These are phyloP conservation scores for Venturia asperata DNA, from an alignment of 2,329 filamentous ascomycete genomes.

Conservation along the genomic window DNA sequence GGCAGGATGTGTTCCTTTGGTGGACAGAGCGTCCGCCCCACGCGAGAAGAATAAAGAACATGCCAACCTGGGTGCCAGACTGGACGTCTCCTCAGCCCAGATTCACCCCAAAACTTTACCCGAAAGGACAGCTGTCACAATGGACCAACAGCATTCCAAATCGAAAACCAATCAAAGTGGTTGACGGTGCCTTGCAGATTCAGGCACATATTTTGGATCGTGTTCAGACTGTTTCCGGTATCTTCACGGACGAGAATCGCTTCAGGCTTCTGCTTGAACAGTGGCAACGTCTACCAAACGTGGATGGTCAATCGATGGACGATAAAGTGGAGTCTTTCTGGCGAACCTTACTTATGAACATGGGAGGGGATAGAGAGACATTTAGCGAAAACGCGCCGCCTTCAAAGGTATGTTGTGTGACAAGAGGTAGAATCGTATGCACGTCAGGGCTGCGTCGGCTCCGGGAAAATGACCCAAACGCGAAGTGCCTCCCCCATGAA, in stretches of 20 bases:
- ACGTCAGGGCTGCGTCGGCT: too few species aligned
- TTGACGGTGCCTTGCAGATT: neutral
- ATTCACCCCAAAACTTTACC: neutral
- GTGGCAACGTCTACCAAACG: neutral
- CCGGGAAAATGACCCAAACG: too few species aligned
- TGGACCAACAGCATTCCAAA: conserved; percentile 1
- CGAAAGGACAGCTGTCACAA: neutral
- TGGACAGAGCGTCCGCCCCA: conserved; percentile 11
- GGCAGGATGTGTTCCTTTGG: conserved; percentile 14
- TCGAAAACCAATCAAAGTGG: conserved; percentile 4
- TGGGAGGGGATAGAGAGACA: conserved; percentile 1
- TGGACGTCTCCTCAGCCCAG: neutral
- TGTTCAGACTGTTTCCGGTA: neutral
- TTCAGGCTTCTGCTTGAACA: conserved; percentile 8
- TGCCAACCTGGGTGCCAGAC: conserved; percentile 13
- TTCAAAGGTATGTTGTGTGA: neutral
- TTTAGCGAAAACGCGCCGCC: neutral
- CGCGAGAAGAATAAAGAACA: neutral
- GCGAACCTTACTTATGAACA: conserved; percentile 8
- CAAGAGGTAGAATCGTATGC: too few species aligned
- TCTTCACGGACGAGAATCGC: conserved; percentile 15
- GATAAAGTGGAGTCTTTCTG: conserved; percentile 8
- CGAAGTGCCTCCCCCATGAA: too few species aligned
- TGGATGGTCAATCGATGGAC: neutral
- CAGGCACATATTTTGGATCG: conserved; percentile 12